Percentiles rank a stretch among this genome's conserved stretches.
Conservation (phyloP, 176 grass and related monocot species). For the Tillandsia fasciculata region DNA sequence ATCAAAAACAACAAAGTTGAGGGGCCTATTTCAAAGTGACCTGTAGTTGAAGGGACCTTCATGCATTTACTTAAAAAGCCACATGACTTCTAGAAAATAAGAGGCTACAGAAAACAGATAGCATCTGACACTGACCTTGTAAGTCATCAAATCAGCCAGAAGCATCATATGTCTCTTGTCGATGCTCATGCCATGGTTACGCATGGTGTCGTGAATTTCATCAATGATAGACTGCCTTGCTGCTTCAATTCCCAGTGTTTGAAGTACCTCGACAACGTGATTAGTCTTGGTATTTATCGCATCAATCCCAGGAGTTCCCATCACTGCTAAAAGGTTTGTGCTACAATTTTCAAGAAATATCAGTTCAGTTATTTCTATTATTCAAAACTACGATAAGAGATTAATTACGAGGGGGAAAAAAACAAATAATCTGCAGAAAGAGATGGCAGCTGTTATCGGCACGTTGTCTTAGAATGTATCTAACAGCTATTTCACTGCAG, state of each 20-base stretch:
- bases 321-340: conserved; percentile 81
- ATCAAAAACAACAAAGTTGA: too few species aligned
- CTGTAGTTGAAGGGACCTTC: too few species aligned
- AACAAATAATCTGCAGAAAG: background rate
- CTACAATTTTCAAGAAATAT: conserved; percentile 24
- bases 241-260: conserved; percentile 77
- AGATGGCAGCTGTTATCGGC: background rate
- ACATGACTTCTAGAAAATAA: background rate
- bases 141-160: conserved; percentile 96
- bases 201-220: conserved; percentile 72
- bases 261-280: conserved; percentile 72
- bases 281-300: conserved; percentile 67
- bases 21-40: too few species aligned
- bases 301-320: conserved; percentile 75
- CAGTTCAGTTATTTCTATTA: background rate
- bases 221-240: conserved; percentile 70
- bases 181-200: conserved; percentile 71
- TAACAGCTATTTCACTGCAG: background rate
- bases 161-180: conserved; percentile 96
- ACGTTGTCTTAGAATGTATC: background rate
- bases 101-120: background rate
- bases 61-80: too few species aligned
- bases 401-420: background rate
- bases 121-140: conserved; percentile 42
- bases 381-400: background rate